These are phyloP conservation scores for Aureobasidium sp. DNA, from an alignment of 2,329 filamentous ascomycete species.

Conservation along the genomic window DNA sequence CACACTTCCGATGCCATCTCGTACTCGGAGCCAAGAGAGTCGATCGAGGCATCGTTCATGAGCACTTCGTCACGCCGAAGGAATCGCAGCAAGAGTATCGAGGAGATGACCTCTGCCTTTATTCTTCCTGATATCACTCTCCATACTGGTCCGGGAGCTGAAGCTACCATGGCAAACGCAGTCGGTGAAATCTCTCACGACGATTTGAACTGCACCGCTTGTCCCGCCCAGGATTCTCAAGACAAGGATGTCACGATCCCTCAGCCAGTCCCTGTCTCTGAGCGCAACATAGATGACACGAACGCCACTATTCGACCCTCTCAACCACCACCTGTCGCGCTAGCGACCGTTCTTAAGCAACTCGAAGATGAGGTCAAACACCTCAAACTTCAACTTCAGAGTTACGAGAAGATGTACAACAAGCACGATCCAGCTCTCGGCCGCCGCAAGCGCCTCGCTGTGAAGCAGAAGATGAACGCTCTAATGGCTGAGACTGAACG, in stretches of 20 bases:
- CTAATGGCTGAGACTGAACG: conserved; percentile 57
- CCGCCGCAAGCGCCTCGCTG: conserved; percentile 52
- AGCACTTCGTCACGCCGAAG: conserved; percentile 43
- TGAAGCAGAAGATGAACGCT: conserved; percentile 53
- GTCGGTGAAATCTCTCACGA: conserved; percentile 34
- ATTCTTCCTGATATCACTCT: conserved; percentile 57
- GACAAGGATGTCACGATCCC: conserved; percentile 33
- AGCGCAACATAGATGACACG: conserved; percentile 36
- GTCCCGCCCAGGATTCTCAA: conserved; percentile 28
- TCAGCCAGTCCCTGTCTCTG: conserved; percentile 23
- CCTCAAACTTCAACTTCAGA: conserved; percentile 59
- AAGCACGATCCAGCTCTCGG: conserved; percentile 58
- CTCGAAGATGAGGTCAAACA: conserved; percentile 73
- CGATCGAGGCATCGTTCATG: conserved; percentile 36
- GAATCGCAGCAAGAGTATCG: conserved; percentile 36
- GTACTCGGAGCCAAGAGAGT: conserved; percentile 22
- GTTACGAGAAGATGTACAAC: conserved; percentile 55
- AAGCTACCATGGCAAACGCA: conserved; percentile 11
- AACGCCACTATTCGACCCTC: conserved; percentile 52
- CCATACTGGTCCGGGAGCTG: conserved; percentile 16
- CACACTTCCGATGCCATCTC: conserved; percentile 23
- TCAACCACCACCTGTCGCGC: conserved; percentile 60
- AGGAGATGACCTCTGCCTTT: conserved; percentile 50
- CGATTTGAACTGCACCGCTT: conserved; percentile 48
- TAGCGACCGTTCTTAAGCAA: conserved; percentile 76